These are phyloP conservation scores for Anthracocystis setariae DNA, from an alignment of 1,284 basidiomycete genomes.

Conservation along the genomic window DNA sequence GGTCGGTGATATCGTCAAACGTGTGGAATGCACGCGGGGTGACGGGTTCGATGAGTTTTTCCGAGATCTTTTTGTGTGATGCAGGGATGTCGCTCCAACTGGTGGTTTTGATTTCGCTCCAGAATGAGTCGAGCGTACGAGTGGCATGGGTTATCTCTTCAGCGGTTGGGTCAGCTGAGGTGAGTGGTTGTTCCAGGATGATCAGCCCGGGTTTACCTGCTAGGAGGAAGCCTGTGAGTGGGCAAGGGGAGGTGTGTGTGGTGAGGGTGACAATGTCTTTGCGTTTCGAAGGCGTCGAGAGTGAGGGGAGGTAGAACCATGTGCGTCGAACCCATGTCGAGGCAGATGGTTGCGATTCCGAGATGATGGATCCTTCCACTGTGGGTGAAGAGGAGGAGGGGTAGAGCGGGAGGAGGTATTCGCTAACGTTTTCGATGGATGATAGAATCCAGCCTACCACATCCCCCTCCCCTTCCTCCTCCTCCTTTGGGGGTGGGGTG, in stretches of 20 bases:
- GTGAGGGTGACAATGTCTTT: slow-evolving; percentile 49
- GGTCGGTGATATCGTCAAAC: slow-evolving; percentile 49
- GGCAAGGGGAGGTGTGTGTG: slow-evolving; percentile 10
- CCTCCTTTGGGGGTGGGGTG: not conserved
- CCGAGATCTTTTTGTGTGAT: slow-evolving; percentile 56
- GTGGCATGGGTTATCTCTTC: slow-evolving; percentile 13
- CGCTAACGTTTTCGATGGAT: slow-evolving; percentile 24
- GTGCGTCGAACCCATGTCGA: slow-evolving; percentile 27
- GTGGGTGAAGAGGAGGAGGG: not conserved
- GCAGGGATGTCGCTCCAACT: slow-evolving; percentile 54
- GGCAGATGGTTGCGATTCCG: too few relatives aligned
- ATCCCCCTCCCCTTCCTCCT: slow-evolving; percentile 26
- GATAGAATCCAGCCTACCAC: slow-evolving; percentile 4
- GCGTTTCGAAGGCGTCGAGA: slow-evolving; percentile 46
- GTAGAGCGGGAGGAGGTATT: slow-evolving; percentile 16
- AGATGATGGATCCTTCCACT: too few relatives aligned
- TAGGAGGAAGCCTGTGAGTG: slow-evolving; percentile 54
- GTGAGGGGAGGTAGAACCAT: slow-evolving; percentile 57
- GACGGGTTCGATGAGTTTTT: slow-evolving; percentile 25
- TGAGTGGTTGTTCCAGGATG: slow-evolving; percentile 51
- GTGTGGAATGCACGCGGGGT: slow-evolving; percentile 7
- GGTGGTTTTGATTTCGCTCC: slow-evolving; percentile 45
- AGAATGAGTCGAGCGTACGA: slow-evolving; percentile 32
- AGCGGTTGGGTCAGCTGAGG: slow-evolving; percentile 15
- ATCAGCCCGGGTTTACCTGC: slow-evolving; percentile 60